Evolutionary conservation across 2,329 filamentous ascomycete species (phyloP), one percentile per base, ranked within the genome.

Genomic region (Colletotrichum lini): DNA sequence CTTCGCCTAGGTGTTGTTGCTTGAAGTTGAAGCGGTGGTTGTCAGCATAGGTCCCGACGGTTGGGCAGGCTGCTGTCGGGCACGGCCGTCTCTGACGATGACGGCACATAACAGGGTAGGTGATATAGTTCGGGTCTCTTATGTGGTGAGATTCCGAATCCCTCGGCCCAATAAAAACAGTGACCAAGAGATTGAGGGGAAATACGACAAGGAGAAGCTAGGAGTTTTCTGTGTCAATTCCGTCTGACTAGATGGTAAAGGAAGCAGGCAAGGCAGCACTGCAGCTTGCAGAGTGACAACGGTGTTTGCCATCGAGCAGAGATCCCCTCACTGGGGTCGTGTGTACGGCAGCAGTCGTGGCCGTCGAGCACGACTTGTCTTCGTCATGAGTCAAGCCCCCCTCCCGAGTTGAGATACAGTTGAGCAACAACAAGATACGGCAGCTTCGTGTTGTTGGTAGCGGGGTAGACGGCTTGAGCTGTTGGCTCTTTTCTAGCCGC

Each of bases 191-290:
- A 52, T 30, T 30, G 30, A 30, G 30, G 38, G 26, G 58, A n/a
- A 52, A 16, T 2, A 26, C 54, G 53, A 52, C 52, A 13, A 42
- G 42, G 64, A 64, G 18, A 53, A 49, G 57, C 45, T 16, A 53
- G 64, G 58, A 2, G 45, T 63, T 54, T 42, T 49, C 30, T 30
- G 30, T 58, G 65, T 35, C 30, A 26, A 42, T 35, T 1, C 58
- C 54, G 50, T 63, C 58, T 63, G 65, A 63, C 57, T n/a, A 45
- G 63, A 52, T 23, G 50, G 26, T 30, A 13, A 15, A 23, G 38
- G 30, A 40, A 38, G 58, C 58, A 47, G 47, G 52, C 30, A 44
- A 68, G 65, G 65, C 69, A 68, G 58, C 59, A 71, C 67, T 70
- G 57, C 67, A 70, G 64, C 16, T 15, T 23, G 60, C 23, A n/a